Percentiles rank a stretch among this genome's conserved stretches.
Evolutionary conservation across 192 early-diverging fungal species (phyloP).

Genomic region (Podila epicladia): DNA sequence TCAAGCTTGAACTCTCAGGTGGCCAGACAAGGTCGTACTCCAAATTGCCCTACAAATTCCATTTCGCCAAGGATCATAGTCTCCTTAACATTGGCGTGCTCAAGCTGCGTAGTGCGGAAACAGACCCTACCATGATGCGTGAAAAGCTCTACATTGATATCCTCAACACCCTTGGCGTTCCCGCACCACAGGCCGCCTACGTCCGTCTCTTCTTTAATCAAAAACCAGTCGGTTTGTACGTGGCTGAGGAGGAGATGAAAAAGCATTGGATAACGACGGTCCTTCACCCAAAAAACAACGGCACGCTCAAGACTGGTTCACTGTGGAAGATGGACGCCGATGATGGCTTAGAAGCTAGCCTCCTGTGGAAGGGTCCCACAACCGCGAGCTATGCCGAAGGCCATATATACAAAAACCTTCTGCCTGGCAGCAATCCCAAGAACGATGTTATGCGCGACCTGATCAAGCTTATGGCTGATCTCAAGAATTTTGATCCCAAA

Average conservation of each 20-base stretch:
- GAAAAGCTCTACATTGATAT: slow-evolving; percentile 45
- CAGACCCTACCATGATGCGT: slow-evolving; percentile 39
- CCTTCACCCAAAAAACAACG: slow-evolving; percentile 4
- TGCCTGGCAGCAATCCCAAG: slow-evolving; percentile 23
- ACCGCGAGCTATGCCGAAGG: slow-evolving; percentile 21
- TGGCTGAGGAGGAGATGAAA: slow-evolving; percentile 31
- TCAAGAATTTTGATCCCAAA: slow-evolving; percentile 29
- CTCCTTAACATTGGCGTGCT: slow-evolving; percentile 26
- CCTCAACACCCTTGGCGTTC: slow-evolving; percentile 16
- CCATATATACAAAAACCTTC: slow-evolving; percentile 37
- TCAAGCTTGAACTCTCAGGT: not conserved
- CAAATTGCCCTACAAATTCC: too few species aligned
- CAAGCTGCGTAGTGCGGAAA: slow-evolving; percentile 13
- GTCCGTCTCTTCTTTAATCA: slow-evolving; percentile 31
- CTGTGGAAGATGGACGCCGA: slow-evolving; percentile 38
- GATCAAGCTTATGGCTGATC: slow-evolving; percentile 44
- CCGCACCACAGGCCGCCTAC: slow-evolving; percentile 28
- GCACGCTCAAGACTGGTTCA: slow-evolving; percentile 20
- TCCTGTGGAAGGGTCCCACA: slow-evolving; percentile 44
- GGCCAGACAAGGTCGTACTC: slow-evolving; percentile 19
- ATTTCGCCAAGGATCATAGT: not conserved
- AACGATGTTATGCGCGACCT: slow-evolving; percentile 27
- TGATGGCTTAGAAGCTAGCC: slow-evolving; percentile 28
- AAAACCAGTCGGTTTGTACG: slow-evolving; percentile 24
- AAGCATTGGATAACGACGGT: slow-evolving; percentile 4